Evolutionary conservation across 1,284 basidiomycete genomes (phyloP), one percentile per base, ranked within the genome.

Genomic region (Heliocybe sulcata): DNA sequence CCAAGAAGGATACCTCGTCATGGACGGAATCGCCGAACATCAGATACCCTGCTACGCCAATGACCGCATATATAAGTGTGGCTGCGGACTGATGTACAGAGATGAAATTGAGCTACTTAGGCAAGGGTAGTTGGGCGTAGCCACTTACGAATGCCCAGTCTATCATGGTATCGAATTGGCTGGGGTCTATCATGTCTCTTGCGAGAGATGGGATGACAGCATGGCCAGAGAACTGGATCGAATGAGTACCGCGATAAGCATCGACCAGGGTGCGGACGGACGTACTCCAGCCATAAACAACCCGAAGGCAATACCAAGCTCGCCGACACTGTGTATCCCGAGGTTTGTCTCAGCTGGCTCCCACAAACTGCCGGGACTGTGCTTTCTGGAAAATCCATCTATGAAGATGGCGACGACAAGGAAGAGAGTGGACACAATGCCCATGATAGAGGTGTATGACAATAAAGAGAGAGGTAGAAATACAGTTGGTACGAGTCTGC

Each of bases 241-340:
- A 55, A 45, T n/a, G n/a, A 51, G 25, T 19, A 35, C 51, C 25
- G 6, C 49, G 29, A 16, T 33, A 11, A 1, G 6, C 9, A 11
- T 3, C 9, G 14, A 56, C 12, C 31, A 42, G 45, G 38, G 27
- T 45, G 25, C 53, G 14, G 58, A 33, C 38, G 33, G 10, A 69
- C 84, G 65, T 66, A 92, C 90, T 20, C 95, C 94, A n/a, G 92
- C 92, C 87, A 98, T 94, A 66, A 98, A 87, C 55, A 98, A 74
- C 2, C 95, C 95, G 65, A 94, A 89, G 10, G 89, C 82, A 31
- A 91, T 64, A 1, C 88, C 87, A 11, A 98, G 68, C 58, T 85
- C 83, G 67, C 66, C 80, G 56, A 69, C 70, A 62, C 65, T 77
- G 54, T 81, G 76, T 26, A 90, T 76, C 0, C 75, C 76, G 11